A percentile compares a stretch with the other conserved stretches of the same genome.
Conservation (phyloP, 495 filamentous ascomycete genomes). For the Lasiosphaeria ovina region DNA sequence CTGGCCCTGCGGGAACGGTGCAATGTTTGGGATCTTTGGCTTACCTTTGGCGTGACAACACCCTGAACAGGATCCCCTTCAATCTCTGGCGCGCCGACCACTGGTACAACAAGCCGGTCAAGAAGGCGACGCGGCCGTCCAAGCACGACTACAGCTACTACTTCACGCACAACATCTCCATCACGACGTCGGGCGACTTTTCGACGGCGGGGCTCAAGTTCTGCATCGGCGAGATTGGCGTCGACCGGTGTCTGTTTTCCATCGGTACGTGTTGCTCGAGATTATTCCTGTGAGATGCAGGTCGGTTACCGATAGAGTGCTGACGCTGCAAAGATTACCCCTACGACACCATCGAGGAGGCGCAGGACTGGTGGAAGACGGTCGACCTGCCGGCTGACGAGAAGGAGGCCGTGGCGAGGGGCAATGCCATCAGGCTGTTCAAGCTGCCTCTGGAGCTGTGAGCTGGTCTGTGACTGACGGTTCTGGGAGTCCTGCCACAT, state of each 20-base stretch:
- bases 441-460: conserved; percentile 39
- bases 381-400: conserved; percentile 44
- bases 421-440: conserved; percentile 56
- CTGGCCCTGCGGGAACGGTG: no score
- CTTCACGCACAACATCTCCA: conserved; percentile 60
- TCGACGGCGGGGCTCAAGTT: conserved; percentile 53
- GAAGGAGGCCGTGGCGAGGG: conserved; percentile 50
- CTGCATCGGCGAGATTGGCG: conserved; percentile 41
- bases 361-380: conserved; percentile 51
- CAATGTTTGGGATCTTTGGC: not conserved
- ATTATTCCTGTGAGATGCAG: no score
- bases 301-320: no score
- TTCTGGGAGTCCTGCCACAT: no score
- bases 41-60: not conserved
- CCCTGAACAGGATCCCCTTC: conserved; percentile 53
- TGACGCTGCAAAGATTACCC: conserved; percentile 29
- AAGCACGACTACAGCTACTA: conserved; percentile 61
- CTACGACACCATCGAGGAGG: conserved; percentile 50
- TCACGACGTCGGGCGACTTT: conserved; percentile 63
- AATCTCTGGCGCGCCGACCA: conserved; percentile 63
- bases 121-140: conserved; percentile 52
- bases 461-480: not conserved
- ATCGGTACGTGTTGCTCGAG: conserved; percentile 27
- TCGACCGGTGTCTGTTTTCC: conserved; percentile 37
- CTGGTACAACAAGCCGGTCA: conserved; percentile 54